These are phyloP conservation scores for Monascus purpureus DNA, from an alignment of 495 filamentous ascomycete species.

Conservation along the genomic window DNA sequence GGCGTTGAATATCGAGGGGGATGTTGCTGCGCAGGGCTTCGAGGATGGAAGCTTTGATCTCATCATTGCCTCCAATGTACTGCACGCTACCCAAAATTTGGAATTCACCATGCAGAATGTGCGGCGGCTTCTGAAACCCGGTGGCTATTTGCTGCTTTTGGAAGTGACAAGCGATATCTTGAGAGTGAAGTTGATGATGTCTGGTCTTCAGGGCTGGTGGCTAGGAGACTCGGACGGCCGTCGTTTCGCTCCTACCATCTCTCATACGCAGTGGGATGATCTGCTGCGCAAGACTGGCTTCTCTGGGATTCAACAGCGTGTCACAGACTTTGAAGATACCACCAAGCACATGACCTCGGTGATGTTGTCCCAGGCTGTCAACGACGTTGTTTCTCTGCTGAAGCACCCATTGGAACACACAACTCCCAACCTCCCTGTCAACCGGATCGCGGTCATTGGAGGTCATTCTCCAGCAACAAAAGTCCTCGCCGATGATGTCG, in stretches of 20 bases:
- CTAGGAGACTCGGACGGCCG: conserved; percentile 5
- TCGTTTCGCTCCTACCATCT: conserved; percentile 2
- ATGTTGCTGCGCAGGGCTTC: conserved; percentile 5
- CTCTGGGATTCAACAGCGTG: conserved; percentile 20
- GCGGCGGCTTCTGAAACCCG: conserved; percentile 1
- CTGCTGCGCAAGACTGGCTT: conserved; percentile 20
- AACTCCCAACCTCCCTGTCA: too few species aligned
- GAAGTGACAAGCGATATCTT: conserved; percentile 5
- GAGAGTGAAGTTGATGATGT: conserved; percentile 8
- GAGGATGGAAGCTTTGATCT: conserved; percentile 10
- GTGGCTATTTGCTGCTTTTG: conserved; percentile 1
- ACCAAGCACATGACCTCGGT: conserved; percentile 9
- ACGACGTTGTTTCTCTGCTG: conserved; percentile 12
- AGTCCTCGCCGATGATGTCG: too few species aligned
- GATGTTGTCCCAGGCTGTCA: conserved; percentile 19
- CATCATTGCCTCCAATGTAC: conserved; percentile 8
- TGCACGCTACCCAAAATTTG: conserved; percentile 2
- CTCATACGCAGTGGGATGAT: conserved; percentile 13
- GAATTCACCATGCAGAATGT: conserved; percentile 1
- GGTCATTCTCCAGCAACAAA: too few species aligned
- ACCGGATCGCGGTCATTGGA: too few species aligned
- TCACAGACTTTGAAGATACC: conserved; percentile 4
- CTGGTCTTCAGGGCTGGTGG: conserved; percentile 10
- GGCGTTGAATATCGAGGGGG: conserved; percentile 14
- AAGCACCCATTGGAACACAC: conserved; percentile 5